Evolutionary conservation across 352 stramenopile species (phyloP).

Genomic region (Phytophthora vignae): DNA sequence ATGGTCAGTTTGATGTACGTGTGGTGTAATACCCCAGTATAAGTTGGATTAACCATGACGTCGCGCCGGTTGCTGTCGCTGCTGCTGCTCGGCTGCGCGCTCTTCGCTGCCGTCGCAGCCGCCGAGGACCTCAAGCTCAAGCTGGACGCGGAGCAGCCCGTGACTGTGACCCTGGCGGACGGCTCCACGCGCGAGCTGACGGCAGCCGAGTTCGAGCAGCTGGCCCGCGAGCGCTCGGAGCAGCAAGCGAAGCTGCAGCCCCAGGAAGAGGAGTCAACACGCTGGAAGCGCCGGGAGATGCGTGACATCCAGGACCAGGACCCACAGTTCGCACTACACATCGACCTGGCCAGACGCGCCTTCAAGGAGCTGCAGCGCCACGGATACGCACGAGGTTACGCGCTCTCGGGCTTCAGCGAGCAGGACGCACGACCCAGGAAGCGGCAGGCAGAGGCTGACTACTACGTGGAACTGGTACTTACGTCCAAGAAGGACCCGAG

Average conservation of each 20-base stretch:
- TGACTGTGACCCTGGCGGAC: slow-evolving; percentile 53
- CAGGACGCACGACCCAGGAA: slow-evolving; percentile 29
- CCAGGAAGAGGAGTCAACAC: slow-evolving; percentile 23
- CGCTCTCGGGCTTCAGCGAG: slow-evolving; percentile 66
- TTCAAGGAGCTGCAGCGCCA: slow-evolving; percentile 66
- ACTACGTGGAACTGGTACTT: slow-evolving; percentile 43
- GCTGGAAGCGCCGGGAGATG: slow-evolving; percentile 41
- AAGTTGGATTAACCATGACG: background rate
- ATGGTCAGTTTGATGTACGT: slow-evolving; percentile 27
- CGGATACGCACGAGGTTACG: slow-evolving; percentile 65
- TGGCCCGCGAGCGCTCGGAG: slow-evolving; percentile 42
- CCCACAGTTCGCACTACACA: slow-evolving; percentile 57
- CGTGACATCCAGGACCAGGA: slow-evolving; percentile 52
- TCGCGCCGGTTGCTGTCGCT: slow-evolving; percentile 14
- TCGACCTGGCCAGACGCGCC: slow-evolving; percentile 49
- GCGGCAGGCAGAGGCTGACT: slow-evolving; percentile 23
- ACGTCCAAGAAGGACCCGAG: slow-evolving; percentile 26
- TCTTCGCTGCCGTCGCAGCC: background rate
- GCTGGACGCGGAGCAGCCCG: slow-evolving; percentile 31
- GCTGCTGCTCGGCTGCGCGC: slow-evolving; percentile 1
- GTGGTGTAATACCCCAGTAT: slow-evolving; percentile 8
- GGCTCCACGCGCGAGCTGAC: slow-evolving; percentile 55
- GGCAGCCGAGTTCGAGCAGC: slow-evolving; percentile 51
- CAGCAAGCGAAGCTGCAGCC: slow-evolving; percentile 44
- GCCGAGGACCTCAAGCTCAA: slow-evolving; percentile 28